These are phyloP conservation scores for Microsporum ferrugineum DNA, from an alignment of 2,329 filamentous ascomycete genomes.

Conservation along the genomic window DNA sequence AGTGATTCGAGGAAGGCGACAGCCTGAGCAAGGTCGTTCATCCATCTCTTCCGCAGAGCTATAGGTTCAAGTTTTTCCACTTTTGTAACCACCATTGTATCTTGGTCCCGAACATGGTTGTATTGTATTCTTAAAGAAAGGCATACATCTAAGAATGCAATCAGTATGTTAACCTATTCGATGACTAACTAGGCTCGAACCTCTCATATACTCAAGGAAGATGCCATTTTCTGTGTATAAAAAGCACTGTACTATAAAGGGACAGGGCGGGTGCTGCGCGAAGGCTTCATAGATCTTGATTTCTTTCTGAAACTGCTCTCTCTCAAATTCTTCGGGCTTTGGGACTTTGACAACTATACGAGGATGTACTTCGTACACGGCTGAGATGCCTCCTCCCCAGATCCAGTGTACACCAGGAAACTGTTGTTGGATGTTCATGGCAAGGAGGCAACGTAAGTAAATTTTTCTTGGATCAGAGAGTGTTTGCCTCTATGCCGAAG, in stretches of 20 bases:
- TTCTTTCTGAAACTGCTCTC: constrained; percentile 19
- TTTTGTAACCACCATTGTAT: not conserved
- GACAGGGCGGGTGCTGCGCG: constrained; percentile 16
- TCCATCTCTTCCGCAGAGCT: constrained; percentile 21
- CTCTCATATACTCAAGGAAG: constrained; percentile 25
- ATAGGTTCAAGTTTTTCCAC: constrained; percentile 21
- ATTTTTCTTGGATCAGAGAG: not conserved
- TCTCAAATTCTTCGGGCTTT: constrained; percentile 18
- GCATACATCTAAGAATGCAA: constrained; percentile 5
- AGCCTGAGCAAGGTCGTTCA: constrained; percentile 24
- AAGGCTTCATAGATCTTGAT: constrained; percentile 19
- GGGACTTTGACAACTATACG: constrained; percentile 23
- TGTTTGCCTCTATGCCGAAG: no score
- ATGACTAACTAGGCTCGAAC: not conserved
- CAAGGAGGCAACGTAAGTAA: not conserved
- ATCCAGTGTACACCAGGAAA: not conserved
- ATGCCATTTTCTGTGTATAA: constrained; percentile 16
- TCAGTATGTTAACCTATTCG: not conserved
- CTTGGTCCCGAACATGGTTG: not conserved
- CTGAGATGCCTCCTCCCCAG: not conserved
- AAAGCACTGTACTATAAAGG: constrained; percentile 21
- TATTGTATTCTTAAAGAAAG: not conserved
- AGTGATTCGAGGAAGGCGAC: constrained; percentile 25
- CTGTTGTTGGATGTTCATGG: not conserved
- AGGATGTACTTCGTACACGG: constrained; percentile 20